Percentiles rank a stretch among this genome's conserved stretches.
phyloP scores from a whole-genome alignment of 2,329 filamentous ascomycete species.

The Aspergillus quadrilineatus region DNA sequence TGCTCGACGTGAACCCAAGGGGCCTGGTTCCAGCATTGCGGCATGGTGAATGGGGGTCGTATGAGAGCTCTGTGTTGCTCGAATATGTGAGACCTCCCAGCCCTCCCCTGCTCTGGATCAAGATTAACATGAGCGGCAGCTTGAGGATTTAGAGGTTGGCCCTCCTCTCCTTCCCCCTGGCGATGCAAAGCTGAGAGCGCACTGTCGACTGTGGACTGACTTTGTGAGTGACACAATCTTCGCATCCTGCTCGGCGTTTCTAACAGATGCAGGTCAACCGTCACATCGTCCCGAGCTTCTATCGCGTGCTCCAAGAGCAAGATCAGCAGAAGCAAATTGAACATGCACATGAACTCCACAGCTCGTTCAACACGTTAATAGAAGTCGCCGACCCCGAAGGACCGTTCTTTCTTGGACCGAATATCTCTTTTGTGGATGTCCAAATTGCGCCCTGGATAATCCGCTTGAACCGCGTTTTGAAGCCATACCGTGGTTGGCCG shows the following conservation, averaged over 20 bases:
- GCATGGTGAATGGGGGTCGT: slow-evolving; percentile 77
- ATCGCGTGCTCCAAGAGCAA: slow-evolving; percentile 67
- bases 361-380: slow-evolving; percentile 63
- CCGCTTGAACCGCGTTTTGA: slow-evolving; percentile 64
- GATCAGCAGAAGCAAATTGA: slow-evolving; percentile 59
- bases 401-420: slow-evolving; percentile 65
- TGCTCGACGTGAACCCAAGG: slow-evolving; percentile 73
- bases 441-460: slow-evolving; percentile 75
- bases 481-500: slow-evolving; percentile 65
- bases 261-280: slow-evolving; percentile 63
- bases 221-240: slow-evolving; percentile 56
- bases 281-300: slow-evolving; percentile 73
- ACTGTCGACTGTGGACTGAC: slow-evolving; percentile 76
- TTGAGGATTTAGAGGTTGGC: slow-evolving; percentile 69
- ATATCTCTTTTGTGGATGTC: slow-evolving; percentile 67
- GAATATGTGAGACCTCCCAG: slow-evolving; percentile 66
- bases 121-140: slow-evolving; percentile 41
- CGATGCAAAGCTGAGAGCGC: slow-evolving; percentile 66
- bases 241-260: slow-evolving; percentile 13
- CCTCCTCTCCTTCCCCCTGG: slow-evolving; percentile 63
- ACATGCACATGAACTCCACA: slow-evolving; percentile 61
- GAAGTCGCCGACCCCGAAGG: slow-evolving; percentile 59
- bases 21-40: slow-evolving; percentile 74
- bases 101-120: background rate
- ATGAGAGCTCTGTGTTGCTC: slow-evolving; percentile 77